Evolutionary conservation across 306 rosid species (phyloP).

Genomic region (Vicia sativa): DNA sequence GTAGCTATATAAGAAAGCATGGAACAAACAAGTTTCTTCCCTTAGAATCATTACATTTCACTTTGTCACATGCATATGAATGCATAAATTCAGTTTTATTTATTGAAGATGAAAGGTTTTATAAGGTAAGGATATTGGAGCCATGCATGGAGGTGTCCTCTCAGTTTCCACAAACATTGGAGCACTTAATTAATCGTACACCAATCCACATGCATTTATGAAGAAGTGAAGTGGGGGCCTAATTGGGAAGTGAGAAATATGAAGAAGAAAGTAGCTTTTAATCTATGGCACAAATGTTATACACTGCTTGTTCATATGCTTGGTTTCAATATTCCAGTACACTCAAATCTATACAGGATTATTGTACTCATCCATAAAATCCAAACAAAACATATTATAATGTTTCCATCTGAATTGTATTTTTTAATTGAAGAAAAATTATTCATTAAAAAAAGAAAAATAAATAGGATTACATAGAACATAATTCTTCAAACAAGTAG

Average conservation of each 20-base stretch:
- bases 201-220: conserved; percentile 44
- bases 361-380: not conserved
- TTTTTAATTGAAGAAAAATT: no score
- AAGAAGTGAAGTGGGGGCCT: conserved; percentile 35
- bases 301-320: not conserved
- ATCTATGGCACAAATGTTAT: not conserved
- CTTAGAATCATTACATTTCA: conserved; percentile 36
- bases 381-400: not conserved
- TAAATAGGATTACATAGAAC: no score
- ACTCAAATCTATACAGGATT: not conserved
- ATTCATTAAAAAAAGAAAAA: no score
- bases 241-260: not conserved
- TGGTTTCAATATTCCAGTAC: conserved; percentile 16
- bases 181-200: conserved; percentile 37
- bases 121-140: conserved; percentile 7
- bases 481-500: no score
- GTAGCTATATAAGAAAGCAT: not conserved
- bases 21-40: conserved; percentile 31
- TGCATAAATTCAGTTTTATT: conserved; percentile 25
- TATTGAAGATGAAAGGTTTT: not conserved
- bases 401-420: no score
- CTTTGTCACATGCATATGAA: conserved; percentile 39
- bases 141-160: conserved; percentile 20
- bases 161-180: conserved; percentile 34
- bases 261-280: conserved; percentile 22